Percentiles rank a stretch among this genome's conserved stretches.
Evolutionary conservation across 2,329 filamentous ascomycete species (phyloP).

Genomic region (Clarireedia sp.): DNA sequence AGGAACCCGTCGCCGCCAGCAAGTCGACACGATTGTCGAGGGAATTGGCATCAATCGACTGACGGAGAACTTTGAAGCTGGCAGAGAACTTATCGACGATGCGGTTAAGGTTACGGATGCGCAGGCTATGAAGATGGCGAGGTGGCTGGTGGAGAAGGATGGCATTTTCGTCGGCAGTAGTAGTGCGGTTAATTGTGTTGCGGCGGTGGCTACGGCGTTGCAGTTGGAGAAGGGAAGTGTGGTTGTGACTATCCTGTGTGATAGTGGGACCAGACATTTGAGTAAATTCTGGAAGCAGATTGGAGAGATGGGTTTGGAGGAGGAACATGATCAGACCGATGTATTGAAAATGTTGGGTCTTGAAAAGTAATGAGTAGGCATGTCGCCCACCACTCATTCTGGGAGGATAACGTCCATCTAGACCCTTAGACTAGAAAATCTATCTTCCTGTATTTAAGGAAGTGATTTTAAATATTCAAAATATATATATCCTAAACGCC

Average conservation of each 20-base stretch:
- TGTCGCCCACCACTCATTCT: no score
- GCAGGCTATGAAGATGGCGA: slow-evolving; percentile 88
- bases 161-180: slow-evolving; percentile 92
- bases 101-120: slow-evolving; percentile 81
- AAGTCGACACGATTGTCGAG: slow-evolving; percentile 94
- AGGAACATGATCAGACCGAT: slow-evolving; percentile 42
- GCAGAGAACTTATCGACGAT: slow-evolving; percentile 79
- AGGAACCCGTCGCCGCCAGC: slow-evolving; percentile 78
- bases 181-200: slow-evolving; percentile 92
- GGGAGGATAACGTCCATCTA: no score
- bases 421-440: no score
- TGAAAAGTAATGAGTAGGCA: slow-evolving; percentile 12
- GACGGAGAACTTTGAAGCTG: slow-evolving; percentile 88
- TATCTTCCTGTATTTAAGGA: no score
- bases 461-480: no score
- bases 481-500: no score
- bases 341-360: slow-evolving; percentile 45
- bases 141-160: slow-evolving; percentile 91
- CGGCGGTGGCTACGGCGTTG: slow-evolving; percentile 62
- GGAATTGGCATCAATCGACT: slow-evolving; percentile 91
- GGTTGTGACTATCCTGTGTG: slow-evolving; percentile 79
- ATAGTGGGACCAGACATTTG: slow-evolving; percentile 72
- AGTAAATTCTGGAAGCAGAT: slow-evolving; percentile 80
- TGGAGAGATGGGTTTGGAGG: slow-evolving; percentile 58
- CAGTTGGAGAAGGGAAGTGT: slow-evolving; percentile 50